Conservation (phyloP, 495 filamentous ascomycete genomes). For the Letharia columbiana region DNA sequence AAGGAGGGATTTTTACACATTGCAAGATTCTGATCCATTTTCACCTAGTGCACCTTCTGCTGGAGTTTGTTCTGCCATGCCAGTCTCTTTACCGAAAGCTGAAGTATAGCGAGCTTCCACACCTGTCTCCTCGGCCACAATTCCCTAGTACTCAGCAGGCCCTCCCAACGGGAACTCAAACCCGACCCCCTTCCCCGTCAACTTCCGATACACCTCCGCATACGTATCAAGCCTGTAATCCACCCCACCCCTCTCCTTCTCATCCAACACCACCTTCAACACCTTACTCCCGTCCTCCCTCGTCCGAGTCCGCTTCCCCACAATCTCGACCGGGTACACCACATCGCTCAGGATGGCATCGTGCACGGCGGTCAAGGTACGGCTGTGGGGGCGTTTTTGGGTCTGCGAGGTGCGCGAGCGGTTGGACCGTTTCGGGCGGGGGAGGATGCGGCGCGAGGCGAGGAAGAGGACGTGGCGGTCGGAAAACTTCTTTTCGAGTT, state of each 20-base stretch:
- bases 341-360: constrained; percentile 92
- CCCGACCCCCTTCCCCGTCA: constrained; percentile 86
- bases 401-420: constrained; percentile 87
- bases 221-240: constrained; percentile 99
- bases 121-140: neutral
- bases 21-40: neutral
- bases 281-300: constrained; percentile 96
- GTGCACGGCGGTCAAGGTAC: constrained; percentile 95
- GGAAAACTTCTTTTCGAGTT: constrained; percentile 99
- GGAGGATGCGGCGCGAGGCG: constrained; percentile 95
- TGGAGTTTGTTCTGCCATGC: neutral
- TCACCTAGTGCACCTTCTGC: neutral
- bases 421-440: constrained; percentile 90
- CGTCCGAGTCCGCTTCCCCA: constrained; percentile 93
- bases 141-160: constrained; percentile 65
- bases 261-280: constrained; percentile 95
- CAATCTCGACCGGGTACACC: constrained; percentile 99
- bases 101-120: neutral
- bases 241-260: constrained; percentile 98
- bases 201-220: constrained; percentile 91
- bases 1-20: neutral
- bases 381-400: constrained; percentile 96
- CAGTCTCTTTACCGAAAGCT: neutral
- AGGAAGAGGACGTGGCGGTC: constrained; percentile 99
- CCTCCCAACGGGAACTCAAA: constrained; percentile 95